Conservation (phyloP, 192 early-diverging fungal species). For the Oehlia diaphana region DNA sequence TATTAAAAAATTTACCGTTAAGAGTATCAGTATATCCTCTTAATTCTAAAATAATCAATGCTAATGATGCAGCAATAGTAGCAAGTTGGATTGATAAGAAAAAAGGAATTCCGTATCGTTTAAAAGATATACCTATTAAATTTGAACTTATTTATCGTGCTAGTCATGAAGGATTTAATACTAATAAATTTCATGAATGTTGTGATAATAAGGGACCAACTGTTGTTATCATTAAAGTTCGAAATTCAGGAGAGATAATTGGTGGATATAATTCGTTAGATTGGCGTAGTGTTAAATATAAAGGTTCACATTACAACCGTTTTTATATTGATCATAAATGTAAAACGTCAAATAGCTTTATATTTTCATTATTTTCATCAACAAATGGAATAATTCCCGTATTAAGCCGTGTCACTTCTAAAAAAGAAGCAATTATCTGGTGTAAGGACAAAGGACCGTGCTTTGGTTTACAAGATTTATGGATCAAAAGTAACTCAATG, state of each 20-base stretch:
- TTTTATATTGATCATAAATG: background rate
- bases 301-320: no score
- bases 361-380: background rate
- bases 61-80: background rate
- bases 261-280: constrained; percentile 1
- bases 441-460: background rate
- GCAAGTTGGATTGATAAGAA: constrained; percentile 6
- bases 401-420: background rate
- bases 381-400: background rate
- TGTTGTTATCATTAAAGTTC: background rate
- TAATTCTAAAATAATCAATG: background rate
- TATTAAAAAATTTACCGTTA: background rate
- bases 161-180: background rate
- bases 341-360: background rate
- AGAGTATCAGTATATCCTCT: background rate
- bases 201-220: background rate
- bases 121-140: background rate
- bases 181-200: background rate
- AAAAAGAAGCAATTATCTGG: constrained; percentile 13
- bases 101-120: background rate
- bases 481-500: background rate
- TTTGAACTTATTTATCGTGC: background rate
- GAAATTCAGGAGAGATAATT: background rate
- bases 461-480: background rate
- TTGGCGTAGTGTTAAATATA: background rate